Conservation (phyloP, 768 basidiomycete genomes). For the Amyloporia xantha region DNA sequence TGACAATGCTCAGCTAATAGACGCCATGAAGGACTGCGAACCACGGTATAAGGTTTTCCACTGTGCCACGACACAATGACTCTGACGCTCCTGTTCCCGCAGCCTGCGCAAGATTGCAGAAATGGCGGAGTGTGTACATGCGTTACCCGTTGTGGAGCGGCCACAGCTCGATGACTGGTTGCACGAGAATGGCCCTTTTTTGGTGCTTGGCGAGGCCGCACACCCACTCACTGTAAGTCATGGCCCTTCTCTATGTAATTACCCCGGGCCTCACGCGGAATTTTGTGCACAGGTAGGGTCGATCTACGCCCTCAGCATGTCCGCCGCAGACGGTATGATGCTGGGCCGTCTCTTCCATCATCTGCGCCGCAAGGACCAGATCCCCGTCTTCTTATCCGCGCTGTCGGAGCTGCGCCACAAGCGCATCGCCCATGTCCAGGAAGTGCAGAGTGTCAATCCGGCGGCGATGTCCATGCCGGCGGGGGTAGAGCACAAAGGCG, state of each 20-base stretch:
- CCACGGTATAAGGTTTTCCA: slow-evolving; percentile 10
- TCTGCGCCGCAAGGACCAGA: slow-evolving; percentile 20
- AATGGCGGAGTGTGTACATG: slow-evolving; percentile 1
- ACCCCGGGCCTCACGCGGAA: background rate
- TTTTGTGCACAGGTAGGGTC: slow-evolving; percentile 9
- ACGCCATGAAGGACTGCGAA: slow-evolving; percentile 10
- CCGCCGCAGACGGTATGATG: slow-evolving; percentile 26
- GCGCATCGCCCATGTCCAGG: slow-evolving; percentile 17
- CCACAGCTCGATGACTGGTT: slow-evolving; percentile 26
- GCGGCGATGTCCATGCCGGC: slow-evolving; percentile 18
- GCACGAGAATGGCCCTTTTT: slow-evolving; percentile 18
- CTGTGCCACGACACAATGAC: background rate
- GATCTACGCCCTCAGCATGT: slow-evolving; percentile 17
- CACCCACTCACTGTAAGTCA: slow-evolving; percentile 22
- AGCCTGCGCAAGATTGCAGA: slow-evolving; percentile 14
- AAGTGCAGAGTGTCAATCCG: slow-evolving; percentile 15
- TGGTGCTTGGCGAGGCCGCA: slow-evolving; percentile 27
- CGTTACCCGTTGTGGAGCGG: slow-evolving; percentile 5
- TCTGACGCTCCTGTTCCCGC: background rate
- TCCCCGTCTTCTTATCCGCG: slow-evolving; percentile 21
- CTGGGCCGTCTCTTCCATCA: slow-evolving; percentile 29
- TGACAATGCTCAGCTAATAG: slow-evolving; percentile 5
- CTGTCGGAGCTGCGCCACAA: slow-evolving; percentile 19
- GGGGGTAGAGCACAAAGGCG: slow-evolving; percentile 10
- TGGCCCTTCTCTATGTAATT: background rate